Conservation (phyloP, 2,329 filamentous ascomycete species). For the Colletotrichum lini region DNA sequence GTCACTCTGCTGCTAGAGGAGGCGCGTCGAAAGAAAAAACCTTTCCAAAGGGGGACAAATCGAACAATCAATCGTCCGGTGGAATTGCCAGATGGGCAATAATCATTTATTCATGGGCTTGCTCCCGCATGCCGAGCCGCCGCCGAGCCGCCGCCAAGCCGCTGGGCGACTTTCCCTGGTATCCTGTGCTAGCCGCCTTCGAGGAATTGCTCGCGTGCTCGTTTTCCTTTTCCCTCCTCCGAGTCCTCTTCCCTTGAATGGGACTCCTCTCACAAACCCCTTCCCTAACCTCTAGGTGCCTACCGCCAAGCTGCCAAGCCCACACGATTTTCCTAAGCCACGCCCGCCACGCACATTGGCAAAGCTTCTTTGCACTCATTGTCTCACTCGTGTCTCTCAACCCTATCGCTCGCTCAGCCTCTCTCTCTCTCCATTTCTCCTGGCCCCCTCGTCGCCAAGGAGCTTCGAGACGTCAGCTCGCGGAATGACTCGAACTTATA, state of each 20-base stretch:
- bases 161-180: conserved; percentile 1
- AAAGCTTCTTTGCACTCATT: conserved; percentile 42
- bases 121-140: conserved; percentile 38
- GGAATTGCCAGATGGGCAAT: neutral
- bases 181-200: conserved; percentile 29
- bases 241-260: neutral
- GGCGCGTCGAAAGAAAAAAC: neutral
- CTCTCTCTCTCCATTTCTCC: neutral
- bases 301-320: conserved; percentile 36
- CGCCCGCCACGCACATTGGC: conserved; percentile 40
- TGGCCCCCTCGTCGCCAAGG: neutral
- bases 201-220: conserved; percentile 41
- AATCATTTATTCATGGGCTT: neutral
- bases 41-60: neutral
- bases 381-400: neutral
- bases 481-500: conserved; percentile 7
- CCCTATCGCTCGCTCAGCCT: neutral
- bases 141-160: conserved; percentile 40
- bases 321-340: conserved; percentile 24
- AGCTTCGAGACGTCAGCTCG: conserved; percentile 8
- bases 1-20: neutral
- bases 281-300: neutral
- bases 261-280: neutral
- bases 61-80: conserved; percentile 33
- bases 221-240: conserved; percentile 22